Conservation (phyloP, 2,329 filamentous ascomycete genomes). For the Cytospora piceae region DNA sequence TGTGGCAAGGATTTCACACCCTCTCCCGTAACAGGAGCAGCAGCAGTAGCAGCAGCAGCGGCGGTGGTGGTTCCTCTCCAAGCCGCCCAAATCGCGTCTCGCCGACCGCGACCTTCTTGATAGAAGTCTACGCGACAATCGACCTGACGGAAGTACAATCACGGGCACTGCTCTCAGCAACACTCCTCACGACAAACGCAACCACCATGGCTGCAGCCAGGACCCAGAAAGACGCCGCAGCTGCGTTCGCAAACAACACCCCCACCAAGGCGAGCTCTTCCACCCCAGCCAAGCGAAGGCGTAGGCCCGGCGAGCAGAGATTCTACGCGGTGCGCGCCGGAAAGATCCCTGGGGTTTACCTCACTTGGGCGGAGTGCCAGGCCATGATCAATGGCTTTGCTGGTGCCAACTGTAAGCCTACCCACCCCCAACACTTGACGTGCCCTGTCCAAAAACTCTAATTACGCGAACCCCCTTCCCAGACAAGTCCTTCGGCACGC, state of each 20-base stretch:
- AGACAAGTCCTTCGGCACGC: conserved; percentile 81
- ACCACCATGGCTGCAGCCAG: conserved; percentile 25
- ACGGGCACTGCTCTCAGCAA: conserved; percentile 6
- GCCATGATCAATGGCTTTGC: conserved; percentile 62
- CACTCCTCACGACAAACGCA: conserved; percentile 19
- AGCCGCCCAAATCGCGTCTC: neutral
- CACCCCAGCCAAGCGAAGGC: conserved; percentile 48
- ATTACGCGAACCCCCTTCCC: conserved; percentile 14
- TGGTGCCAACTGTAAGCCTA: conserved; percentile 69
- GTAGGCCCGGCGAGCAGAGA: conserved; percentile 50
- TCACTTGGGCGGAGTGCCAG: conserved; percentile 64
- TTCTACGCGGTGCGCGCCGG: conserved; percentile 67
- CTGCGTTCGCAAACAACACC: conserved; percentile 7
- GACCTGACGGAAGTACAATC: conserved; percentile 8
- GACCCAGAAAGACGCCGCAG: conserved; percentile 18
- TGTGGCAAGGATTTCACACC: neutral
- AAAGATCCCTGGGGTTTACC: conserved; percentile 63
- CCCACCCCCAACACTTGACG: neutral
- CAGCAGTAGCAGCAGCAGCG: neutral
- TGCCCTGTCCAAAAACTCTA: neutral
- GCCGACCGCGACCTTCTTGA: conserved; percentile 18
- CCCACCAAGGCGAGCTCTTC: conserved; percentile 15
- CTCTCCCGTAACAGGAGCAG: neutral
- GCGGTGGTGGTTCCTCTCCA: neutral
- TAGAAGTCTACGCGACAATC: conserved; percentile 10